Percentiles rank a stretch among this genome's conserved stretches.
phyloP scores from a whole-genome alignment of 805 yeast species.

The Clavispora asparagi region DNA sequence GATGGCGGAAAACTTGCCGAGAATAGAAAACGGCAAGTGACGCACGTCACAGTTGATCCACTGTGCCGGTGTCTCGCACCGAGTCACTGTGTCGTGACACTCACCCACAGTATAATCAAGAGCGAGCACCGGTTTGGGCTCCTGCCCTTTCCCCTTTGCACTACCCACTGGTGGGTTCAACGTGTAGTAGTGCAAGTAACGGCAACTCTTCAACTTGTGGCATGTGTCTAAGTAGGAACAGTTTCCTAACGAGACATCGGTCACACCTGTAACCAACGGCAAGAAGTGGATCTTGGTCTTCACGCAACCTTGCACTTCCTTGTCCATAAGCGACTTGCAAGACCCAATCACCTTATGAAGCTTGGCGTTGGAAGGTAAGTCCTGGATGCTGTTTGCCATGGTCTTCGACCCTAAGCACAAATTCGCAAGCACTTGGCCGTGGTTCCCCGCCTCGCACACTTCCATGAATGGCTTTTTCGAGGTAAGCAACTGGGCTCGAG shows the following conservation, averaged over 20 bases:
- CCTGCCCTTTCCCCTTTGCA: not conserved
- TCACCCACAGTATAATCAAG: constrained; percentile 48
- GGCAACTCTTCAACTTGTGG: constrained; percentile 74
- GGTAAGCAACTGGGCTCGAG: constrained; percentile 36
- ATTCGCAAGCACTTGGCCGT: constrained; percentile 20
- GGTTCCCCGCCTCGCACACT: constrained; percentile 43
- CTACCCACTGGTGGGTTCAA: constrained; percentile 30
- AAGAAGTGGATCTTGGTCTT: constrained; percentile 23
- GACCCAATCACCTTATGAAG: constrained; percentile 12
- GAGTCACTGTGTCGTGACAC: constrained; percentile 30
- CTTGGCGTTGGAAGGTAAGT: constrained; percentile 12
- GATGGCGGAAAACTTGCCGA: constrained; percentile 79
- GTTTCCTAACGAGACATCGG: constrained; percentile 75
- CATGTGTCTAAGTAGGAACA: constrained; percentile 94
- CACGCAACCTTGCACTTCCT: constrained; percentile 10
- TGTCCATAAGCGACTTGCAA: constrained; percentile 9
- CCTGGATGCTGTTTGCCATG: constrained; percentile 11
- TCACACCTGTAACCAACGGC: constrained; percentile 34
- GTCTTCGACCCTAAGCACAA: constrained; percentile 11
- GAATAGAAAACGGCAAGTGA: constrained; percentile 56
- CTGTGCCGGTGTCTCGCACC: constrained; percentile 54
- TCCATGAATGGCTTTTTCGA: constrained; percentile 40
- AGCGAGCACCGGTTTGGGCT: constrained; percentile 7
- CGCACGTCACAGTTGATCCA: constrained; percentile 87
- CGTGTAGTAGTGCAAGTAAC: constrained; percentile 73